Percentiles rank a stretch among this genome's conserved stretches.
Evolutionary conservation across 179 eudicot genomes (phyloP).

Genomic region (Corrigiola litoralis): DNA sequence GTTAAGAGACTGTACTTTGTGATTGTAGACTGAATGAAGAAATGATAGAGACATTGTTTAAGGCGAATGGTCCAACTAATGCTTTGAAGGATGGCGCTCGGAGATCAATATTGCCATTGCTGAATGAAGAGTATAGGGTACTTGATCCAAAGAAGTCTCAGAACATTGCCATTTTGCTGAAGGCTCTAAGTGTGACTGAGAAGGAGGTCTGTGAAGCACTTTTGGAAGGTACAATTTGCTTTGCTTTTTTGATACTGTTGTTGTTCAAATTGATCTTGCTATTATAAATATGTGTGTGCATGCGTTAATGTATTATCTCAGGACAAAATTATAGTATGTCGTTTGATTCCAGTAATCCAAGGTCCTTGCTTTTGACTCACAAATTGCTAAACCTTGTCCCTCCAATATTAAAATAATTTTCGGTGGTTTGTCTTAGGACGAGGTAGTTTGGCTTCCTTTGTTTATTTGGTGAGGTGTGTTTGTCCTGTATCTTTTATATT

Average conservation of each 20-base stretch:
- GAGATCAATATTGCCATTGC: conserved; percentile 24
- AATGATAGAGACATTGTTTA: conserved; percentile 41
- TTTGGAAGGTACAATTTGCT: conserved; percentile 54
- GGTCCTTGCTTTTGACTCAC: conserved; percentile 15
- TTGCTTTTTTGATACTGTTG: neutral
- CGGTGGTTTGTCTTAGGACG: conserved; percentile 1
- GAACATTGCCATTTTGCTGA: conserved; percentile 77
- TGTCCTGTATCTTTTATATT: neutral
- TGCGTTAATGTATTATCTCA: neutral
- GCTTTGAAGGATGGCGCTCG: conserved; percentile 33
- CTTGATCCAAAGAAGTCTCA: conserved; percentile 94
- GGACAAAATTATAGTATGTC: too few species aligned
- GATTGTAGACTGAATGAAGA: conserved; percentile 40
- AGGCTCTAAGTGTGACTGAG: conserved; percentile 84
- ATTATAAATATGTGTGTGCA: neutral
- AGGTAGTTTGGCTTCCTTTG: conserved; percentile 19
- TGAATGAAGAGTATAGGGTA: conserved; percentile 53
- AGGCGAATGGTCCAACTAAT: conserved; percentile 28
- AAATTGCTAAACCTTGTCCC: conserved; percentile 11
- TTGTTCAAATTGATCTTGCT: neutral
- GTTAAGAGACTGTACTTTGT: neutral
- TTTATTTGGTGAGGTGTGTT: conserved; percentile 1
- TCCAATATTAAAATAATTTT: neutral
- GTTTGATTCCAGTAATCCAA: conserved; percentile 18
- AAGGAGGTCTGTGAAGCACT: conserved; percentile 90